Percentiles rank a stretch among this genome's conserved stretches.
These are phyloP conservation scores for Didymosphaeria variabile DNA, from an alignment of 2,329 filamentous ascomycete species.

Conservation along the genomic window DNA sequence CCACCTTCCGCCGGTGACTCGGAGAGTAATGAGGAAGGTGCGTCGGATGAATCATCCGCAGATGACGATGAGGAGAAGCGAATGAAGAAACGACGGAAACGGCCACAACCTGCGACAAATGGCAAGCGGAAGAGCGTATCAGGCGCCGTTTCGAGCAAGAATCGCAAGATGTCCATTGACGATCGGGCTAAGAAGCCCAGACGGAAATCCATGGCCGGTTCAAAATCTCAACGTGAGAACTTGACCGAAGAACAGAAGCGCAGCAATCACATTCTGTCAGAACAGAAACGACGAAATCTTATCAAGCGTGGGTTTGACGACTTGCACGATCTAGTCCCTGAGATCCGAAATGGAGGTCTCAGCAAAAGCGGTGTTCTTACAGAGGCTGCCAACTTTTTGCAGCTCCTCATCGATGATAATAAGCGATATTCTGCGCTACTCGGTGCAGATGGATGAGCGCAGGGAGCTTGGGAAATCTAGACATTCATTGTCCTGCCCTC, in stretches of 20 bases:
- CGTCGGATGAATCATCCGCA: constrained; percentile 33
- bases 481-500: not conserved
- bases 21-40: constrained; percentile 32
- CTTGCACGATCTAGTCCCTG: constrained; percentile 78
- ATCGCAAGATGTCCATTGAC: constrained; percentile 31
- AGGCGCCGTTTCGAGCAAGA: constrained; percentile 27
- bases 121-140: constrained; percentile 35
- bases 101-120: constrained; percentile 13
- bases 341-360: constrained; percentile 75
- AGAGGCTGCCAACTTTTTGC: constrained; percentile 80
- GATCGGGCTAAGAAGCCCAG: constrained; percentile 38
- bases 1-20: constrained; percentile 14
- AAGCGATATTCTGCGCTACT: constrained; percentile 17
- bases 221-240: constrained; percentile 60
- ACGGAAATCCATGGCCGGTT: constrained; percentile 32
- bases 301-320: constrained; percentile 87
- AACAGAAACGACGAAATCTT: constrained; percentile 83
- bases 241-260: constrained; percentile 82
- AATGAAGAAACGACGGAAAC: constrained; percentile 40
- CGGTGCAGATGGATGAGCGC: constrained; percentile 4
- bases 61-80: constrained; percentile 32
- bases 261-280: constrained; percentile 85
- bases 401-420: constrained; percentile 76
- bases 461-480: not conserved
- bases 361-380: constrained; percentile 84